These are phyloP conservation scores for Cladosporium cucumerinum DNA, from an alignment of 2,329 filamentous ascomycete species.

Conservation along the genomic window DNA sequence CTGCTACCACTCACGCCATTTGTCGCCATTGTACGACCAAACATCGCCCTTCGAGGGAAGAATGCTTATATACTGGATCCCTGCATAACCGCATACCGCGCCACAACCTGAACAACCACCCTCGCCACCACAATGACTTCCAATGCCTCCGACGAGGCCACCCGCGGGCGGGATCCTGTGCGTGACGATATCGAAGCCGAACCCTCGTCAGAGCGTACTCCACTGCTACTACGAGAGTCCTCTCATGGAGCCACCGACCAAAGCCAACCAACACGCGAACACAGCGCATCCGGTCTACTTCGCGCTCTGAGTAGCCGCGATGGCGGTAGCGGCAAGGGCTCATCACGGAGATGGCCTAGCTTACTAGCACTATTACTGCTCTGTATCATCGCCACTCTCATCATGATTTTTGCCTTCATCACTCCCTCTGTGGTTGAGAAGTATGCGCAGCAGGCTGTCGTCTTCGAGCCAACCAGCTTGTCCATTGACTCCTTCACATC, in stretches of 20 bases:
- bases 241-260: slow-evolving; percentile 24
- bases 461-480: slow-evolving; percentile 78
- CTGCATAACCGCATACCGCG: neutral
- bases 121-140: slow-evolving; percentile 4
- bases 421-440: slow-evolving; percentile 75
- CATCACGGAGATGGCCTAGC: slow-evolving; percentile 68
- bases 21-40: neutral
- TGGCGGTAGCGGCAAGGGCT: slow-evolving; percentile 32
- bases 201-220: slow-evolving; percentile 39
- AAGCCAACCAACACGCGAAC: slow-evolving; percentile 16
- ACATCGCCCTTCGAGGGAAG: neutral
- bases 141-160: slow-evolving; percentile 14
- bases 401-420: slow-evolving; percentile 77
- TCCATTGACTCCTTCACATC: slow-evolving; percentile 81
- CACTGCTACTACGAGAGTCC: slow-evolving; percentile 34
- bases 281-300: slow-evolving; percentile 35
- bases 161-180: slow-evolving; percentile 12
- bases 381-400: slow-evolving; percentile 59
- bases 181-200: slow-evolving; percentile 9
- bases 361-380: slow-evolving; percentile 69
- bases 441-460: slow-evolving; percentile 79
- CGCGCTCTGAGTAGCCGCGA: slow-evolving; percentile 27
- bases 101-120: neutral
- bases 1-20: neutral
- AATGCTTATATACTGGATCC: neutral